Percentiles rank a stretch among this genome's conserved stretches.
Evolutionary conservation across 352 stramenopile genomes (phyloP).

Genomic region (Phytophthora tentaculata): DNA sequence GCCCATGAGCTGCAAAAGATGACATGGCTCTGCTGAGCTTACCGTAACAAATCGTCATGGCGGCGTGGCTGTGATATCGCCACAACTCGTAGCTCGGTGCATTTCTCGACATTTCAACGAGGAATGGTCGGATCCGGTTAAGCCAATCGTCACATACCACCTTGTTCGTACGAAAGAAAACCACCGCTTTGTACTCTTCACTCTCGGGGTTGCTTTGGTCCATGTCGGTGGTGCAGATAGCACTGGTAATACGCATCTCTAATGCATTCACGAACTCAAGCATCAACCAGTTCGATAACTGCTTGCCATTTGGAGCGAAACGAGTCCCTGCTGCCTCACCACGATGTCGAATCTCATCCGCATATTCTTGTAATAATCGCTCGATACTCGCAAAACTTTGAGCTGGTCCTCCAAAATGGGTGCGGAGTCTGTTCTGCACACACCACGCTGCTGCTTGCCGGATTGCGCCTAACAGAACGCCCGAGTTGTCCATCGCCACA

Average conservation of each 20-base stretch:
- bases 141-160: slow-evolving; percentile 79
- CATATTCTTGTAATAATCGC: slow-evolving; percentile 55
- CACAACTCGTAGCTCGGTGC: slow-evolving; percentile 37
- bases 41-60: slow-evolving; percentile 40
- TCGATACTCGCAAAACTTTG: slow-evolving; percentile 85
- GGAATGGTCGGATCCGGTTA: slow-evolving; percentile 58
- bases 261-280: slow-evolving; percentile 66
- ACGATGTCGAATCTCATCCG: slow-evolving; percentile 12
- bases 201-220: slow-evolving; percentile 46
- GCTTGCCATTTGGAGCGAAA: not conserved
- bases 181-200: slow-evolving; percentile 45
- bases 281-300: slow-evolving; percentile 45
- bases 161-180: slow-evolving; percentile 74
- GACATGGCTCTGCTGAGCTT: slow-evolving; percentile 46
- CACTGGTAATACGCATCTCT: slow-evolving; percentile 52
- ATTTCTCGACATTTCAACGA: slow-evolving; percentile 50
- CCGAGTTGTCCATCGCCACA: slow-evolving; percentile 20
- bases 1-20: slow-evolving; percentile 17
- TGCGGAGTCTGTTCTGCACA: slow-evolving; percentile 74
- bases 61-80: slow-evolving; percentile 53
- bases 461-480: slow-evolving; percentile 40
- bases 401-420: slow-evolving; percentile 74
- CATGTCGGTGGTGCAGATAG: slow-evolving; percentile 21
- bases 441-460: slow-evolving; percentile 72
- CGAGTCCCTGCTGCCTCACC: not conserved